A percentile compares a stretch with the other conserved stretches of the same genome.
Conservation (phyloP, 768 basidiomycete species). For the Tulasnella sp. region DNA sequence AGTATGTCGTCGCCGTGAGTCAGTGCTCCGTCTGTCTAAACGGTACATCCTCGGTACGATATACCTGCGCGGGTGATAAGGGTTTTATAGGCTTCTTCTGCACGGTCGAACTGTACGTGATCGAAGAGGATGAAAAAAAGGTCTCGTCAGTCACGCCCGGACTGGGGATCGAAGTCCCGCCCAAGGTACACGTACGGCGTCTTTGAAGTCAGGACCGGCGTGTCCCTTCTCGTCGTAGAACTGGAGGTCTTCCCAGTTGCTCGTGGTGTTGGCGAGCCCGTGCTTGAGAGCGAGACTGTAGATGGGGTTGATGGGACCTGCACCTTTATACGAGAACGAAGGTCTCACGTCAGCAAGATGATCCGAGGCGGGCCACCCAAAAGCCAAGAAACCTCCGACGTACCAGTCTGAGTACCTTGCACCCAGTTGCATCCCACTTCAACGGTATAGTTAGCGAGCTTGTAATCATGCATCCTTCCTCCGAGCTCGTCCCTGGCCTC, state of each 20-base stretch:
- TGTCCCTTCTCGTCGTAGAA: conserved; percentile 28
- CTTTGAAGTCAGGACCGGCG: conserved; percentile 7
- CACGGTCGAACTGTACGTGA: neutral
- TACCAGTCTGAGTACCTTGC: conserved; percentile 51
- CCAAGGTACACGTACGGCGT: neutral
- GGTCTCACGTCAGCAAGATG: neutral
- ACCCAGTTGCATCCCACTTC: conserved; percentile 56
- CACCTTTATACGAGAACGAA: conserved; percentile 27
- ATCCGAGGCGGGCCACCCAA: neutral
- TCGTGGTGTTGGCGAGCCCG: neutral
- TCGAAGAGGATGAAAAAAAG: neutral
- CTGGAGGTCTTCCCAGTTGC: conserved; percentile 32
- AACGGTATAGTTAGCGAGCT: conserved; percentile 55
- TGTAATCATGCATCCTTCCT: conserved; percentile 58
- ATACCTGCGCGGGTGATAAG: neutral
- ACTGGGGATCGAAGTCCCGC: neutral
- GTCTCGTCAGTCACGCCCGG: neutral
- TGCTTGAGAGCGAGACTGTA: conserved; percentile 51
- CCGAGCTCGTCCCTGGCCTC: conserved; percentile 64
- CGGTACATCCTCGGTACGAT: neutral
- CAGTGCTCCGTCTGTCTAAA: too few relatives aligned
- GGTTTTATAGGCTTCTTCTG: neutral
- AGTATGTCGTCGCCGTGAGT: neutral
- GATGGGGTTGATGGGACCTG: conserved; percentile 63
- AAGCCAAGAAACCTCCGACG: neutral